Conservation (phyloP, 2,329 filamentous ascomycete species). For the Metarhizium rileyi region DNA sequence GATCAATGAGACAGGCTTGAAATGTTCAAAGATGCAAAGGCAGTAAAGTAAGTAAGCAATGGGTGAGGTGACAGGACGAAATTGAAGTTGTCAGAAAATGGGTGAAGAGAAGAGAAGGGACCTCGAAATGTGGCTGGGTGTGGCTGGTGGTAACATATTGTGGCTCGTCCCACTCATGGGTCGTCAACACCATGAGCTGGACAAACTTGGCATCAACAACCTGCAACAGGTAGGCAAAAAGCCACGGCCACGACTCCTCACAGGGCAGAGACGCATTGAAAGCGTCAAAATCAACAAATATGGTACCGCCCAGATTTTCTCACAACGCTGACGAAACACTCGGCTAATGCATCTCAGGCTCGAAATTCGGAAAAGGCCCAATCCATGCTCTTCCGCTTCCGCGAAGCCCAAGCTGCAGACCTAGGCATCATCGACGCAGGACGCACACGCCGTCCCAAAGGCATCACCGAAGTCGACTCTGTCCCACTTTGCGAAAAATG, state of each 20-base stretch:
- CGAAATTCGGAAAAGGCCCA: conserved; percentile 98
- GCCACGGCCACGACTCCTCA: not conserved
- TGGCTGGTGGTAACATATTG: not conserved
- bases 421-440: conserved; percentile 92
- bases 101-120: not conserved
- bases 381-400: conserved; percentile 99
- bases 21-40: not conserved
- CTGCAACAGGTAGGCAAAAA: not conserved
- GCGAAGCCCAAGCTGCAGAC: conserved; percentile 91
- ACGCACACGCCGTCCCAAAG: conserved; percentile 79
- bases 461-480: conserved; percentile 75
- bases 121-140: not conserved
- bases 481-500: conserved; percentile 93
- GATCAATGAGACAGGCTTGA: not conserved
- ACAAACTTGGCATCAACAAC: not conserved
- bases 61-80: not conserved
- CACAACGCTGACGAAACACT: not conserved
- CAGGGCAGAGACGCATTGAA: not conserved
- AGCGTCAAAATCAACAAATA: not conserved
- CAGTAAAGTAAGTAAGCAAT: not conserved
- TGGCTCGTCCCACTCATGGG: not conserved
- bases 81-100: not conserved
- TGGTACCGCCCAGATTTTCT: not conserved
- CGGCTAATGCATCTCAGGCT: conserved; percentile 43
- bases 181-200: not conserved